Evolutionary conservation across 345 rosid species (phyloP), one percentile per base, ranked within the genome.

Genomic region (Corymbia maculata): DNA sequence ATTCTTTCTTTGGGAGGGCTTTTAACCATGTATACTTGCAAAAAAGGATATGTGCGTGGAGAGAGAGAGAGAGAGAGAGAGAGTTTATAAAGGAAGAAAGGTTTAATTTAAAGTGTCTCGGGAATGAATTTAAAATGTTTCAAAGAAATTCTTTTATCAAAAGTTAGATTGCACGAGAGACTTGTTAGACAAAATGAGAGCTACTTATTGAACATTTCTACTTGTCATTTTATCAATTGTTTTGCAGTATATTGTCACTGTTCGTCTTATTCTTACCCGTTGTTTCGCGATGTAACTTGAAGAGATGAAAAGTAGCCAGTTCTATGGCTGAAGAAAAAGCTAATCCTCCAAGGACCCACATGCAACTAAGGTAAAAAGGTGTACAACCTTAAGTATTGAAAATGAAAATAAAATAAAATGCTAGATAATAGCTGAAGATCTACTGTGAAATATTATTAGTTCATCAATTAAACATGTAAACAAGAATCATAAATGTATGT

Each of bases 241-340:
- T 68, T 32, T n/a, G 75, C 14, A 7, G 75, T 30, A 4, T 15
- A 32, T 16, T 36, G 21, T 17, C 9, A 70, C 6, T 30, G 44
- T 32, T 4, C 19, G 22, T 16, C 79, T 8, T 68, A 30, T 16
- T 68, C 0, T 12, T 10, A 61, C 7, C 32, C 0, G 11, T 26
- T 61, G 68, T 15, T 26, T 61, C 32, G 0, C 12, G 51, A 50
- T 50, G 12, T 50, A 10, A 50, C 42, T 36, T 36, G 42, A 36
- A 36, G 42, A 36, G 42, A 36, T 36, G 42, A 36, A 36, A 36
- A 36, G 42, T 36, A 36, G 42, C 42, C 42, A 36, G 42, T 36
- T 36, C 42, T 36, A 36, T 4, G 42, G 42, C 42, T 36, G 42
- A 36, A 36, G 42, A 36, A 36, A 36, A 36, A 36, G 42, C 42